Evolutionary conservation across 768 basidiomycete species (phyloP).

Genomic region (Lactarius psammicola): DNA sequence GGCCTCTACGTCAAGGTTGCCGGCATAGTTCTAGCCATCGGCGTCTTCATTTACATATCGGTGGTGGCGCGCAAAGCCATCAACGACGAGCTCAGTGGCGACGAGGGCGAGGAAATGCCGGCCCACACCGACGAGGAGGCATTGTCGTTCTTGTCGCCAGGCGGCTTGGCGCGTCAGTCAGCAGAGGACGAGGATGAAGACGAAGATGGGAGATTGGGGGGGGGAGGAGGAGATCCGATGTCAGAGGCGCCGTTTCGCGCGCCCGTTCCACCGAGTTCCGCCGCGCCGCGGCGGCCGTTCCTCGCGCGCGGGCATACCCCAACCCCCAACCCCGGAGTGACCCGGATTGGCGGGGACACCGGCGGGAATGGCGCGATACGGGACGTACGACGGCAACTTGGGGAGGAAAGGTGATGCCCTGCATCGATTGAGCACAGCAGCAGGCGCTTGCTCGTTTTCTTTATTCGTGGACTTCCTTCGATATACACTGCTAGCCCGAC

Average conservation of each 20-base stretch:
- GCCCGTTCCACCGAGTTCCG: constrained; percentile 21
- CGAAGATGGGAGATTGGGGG: constrained; percentile 13
- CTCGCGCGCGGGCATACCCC: constrained; percentile 13
- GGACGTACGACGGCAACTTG: constrained; percentile 15
- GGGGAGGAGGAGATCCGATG: constrained; percentile 22
- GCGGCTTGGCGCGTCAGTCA: constrained; percentile 22
- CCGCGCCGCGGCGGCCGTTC: constrained; percentile 16
- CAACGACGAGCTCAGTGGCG: constrained; percentile 52
- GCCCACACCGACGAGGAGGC: constrained; percentile 29
- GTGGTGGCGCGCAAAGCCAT: constrained; percentile 71
- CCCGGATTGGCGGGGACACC: constrained; percentile 17
- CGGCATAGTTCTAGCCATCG: constrained; percentile 69
- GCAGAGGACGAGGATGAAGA: constrained; percentile 19
- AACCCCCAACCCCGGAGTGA: background rate
- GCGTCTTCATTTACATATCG: constrained; percentile 76
- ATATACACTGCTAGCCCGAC: constrained; percentile 16
- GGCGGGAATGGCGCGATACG: constrained; percentile 13
- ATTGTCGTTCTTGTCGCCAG: constrained; percentile 25
- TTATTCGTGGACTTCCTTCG: constrained; percentile 18
- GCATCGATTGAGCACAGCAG: constrained; percentile 12
- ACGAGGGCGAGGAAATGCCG: constrained; percentile 42
- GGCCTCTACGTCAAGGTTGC: constrained; percentile 62
- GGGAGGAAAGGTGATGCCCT: constrained; percentile 16
- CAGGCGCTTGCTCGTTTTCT: constrained; percentile 6
- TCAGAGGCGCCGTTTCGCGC: constrained; percentile 18